Evolutionary conservation across 1,284 basidiomycete species (phyloP), one percentile per base, ranked within the genome.

Genomic region (Fomes fomentarius): DNA sequence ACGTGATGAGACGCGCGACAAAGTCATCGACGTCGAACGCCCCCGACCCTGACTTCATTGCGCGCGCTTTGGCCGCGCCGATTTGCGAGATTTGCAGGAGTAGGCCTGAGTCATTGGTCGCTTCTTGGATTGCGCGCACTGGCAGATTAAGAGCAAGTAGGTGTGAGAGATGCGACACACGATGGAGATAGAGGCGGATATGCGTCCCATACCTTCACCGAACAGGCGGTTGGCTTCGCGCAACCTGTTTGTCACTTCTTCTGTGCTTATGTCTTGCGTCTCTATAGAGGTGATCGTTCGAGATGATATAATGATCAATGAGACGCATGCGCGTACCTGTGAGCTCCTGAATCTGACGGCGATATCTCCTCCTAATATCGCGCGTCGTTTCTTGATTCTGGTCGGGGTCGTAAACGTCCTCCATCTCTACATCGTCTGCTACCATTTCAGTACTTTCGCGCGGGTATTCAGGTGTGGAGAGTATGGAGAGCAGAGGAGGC

Each of bases 1-100:
- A 89, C 10, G 74, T 80, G 43, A 87, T 73, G 21, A 94, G 76
- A 62, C 87, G 87, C 1, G 82, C 71, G 41, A 95, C 75, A 62
- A 93, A 94, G 56, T 94, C 92, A 57, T 93, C 91, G 30, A 89
- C 75, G 66, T 95, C 93, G 66, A 95, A 94, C 15, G 84, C 84
- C 44, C 89, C 87, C 0, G 82, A 82, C 50, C 90, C 91, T 1
- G 91, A 85, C 69, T 91, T 92, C 82, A 94, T 85, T n/a, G 87
- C 84, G 34, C 90, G 87, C 12, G 92, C 92, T 69, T 93, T 92
- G 63, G 86, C 83, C 1, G 89, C 87, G 52, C 85, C 79, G 64
- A 88, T 79, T 53, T 79, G 83, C 5, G 91, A 89, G 17, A 86
- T 83, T 65, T 80, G 80, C 0, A 89, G 69, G 8, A 93, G 80